phyloP scores from a whole-genome alignment of 345 rosid genomes.

The Rhodamnia rubescens region DNA sequence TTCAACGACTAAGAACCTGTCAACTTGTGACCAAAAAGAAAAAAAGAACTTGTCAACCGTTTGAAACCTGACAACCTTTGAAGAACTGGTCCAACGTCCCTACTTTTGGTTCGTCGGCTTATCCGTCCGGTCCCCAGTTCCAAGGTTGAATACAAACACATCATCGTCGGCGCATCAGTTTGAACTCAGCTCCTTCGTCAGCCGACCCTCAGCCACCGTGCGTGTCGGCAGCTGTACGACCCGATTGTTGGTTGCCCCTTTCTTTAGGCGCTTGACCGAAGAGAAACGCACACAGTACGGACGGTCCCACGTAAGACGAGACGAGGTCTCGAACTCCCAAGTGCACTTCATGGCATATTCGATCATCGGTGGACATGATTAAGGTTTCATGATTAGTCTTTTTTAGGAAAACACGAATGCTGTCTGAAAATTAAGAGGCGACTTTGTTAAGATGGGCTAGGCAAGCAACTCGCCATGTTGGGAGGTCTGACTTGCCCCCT shows the following conservation, averaged over 20 bases:
- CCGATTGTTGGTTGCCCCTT: neutral
- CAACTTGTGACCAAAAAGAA: too few relatives aligned
- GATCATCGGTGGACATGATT: neutral
- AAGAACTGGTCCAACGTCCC: neutral
- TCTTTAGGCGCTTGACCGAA: neutral
- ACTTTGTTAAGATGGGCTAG: slow-evolving; percentile 38
- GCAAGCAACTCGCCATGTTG: slow-evolving; percentile 25
- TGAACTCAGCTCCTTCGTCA: too few relatives aligned
- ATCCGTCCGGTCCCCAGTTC: neutral
- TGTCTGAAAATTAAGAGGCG: neutral
- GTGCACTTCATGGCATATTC: neutral
- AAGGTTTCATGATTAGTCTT: neutral
- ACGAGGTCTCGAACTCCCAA: neutral
- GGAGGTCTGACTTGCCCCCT: slow-evolving; percentile 17
- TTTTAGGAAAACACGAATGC: neutral
- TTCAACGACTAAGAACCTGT: neutral
- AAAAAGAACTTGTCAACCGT: neutral
- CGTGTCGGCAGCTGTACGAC: neutral
- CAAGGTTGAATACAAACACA: neutral
- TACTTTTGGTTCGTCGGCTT: neutral
- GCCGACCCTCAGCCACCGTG: neutral
- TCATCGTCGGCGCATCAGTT: too few relatives aligned
- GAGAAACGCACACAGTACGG: neutral
- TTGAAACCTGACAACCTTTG: too few relatives aligned
- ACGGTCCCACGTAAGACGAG: neutral